phyloP scores from a whole-genome alignment of 2,329 filamentous ascomycete genomes.

The Pseudogymnoascus sp. region DNA sequence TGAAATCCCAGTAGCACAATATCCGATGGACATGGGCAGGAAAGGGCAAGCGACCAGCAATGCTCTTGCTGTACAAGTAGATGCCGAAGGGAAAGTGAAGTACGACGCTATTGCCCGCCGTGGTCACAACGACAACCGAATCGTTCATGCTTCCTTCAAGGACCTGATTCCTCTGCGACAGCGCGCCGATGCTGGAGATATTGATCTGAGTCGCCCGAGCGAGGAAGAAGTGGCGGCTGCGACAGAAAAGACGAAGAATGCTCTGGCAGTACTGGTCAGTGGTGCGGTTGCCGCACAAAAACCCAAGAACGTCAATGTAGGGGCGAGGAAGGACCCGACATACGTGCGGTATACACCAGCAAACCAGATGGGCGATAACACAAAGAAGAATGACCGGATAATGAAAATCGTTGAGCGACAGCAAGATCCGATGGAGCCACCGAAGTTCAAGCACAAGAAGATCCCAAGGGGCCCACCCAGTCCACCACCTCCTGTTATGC shows the following conservation, averaged over 20 bases:
- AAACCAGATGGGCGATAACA: conserved; percentile 87
- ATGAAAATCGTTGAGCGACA: conserved; percentile 98
- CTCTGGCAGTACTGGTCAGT: conserved; percentile 71
- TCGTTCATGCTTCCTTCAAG: conserved; percentile 93
- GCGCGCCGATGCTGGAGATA: conserved; percentile 84
- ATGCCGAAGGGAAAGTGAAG: conserved; percentile 86
- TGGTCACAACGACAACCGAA: conserved; percentile 74
- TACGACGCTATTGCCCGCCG: conserved; percentile 91
- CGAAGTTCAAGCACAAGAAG: conserved; percentile 98
- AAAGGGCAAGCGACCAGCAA: conserved; percentile 68
- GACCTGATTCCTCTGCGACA: conserved; percentile 91
- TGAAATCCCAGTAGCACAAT: conserved; percentile 88
- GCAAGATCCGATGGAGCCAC: conserved; percentile 90
- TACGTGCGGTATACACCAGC: conserved; percentile 94
- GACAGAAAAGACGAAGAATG: conserved; percentile 81
- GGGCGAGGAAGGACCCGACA: conserved; percentile 74
- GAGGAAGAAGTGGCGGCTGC: conserved; percentile 78
- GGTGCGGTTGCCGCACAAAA: conserved; percentile 88
- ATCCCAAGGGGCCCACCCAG: conserved; percentile 88
- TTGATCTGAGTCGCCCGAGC: conserved; percentile 77
- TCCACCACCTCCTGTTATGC: conserved; percentile 88
- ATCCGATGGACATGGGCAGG: conserved; percentile 89
- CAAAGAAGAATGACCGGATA: conserved; percentile 84
- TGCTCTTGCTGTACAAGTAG: conserved; percentile 86
- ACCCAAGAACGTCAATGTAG: conserved; percentile 86